A percentile compares a stretch with the other conserved stretches of the same genome.
These are phyloP conservation scores for Cladochytrium replicatum DNA, from an alignment of 192 early-diverging fungal genomes.

Conservation along the genomic window DNA sequence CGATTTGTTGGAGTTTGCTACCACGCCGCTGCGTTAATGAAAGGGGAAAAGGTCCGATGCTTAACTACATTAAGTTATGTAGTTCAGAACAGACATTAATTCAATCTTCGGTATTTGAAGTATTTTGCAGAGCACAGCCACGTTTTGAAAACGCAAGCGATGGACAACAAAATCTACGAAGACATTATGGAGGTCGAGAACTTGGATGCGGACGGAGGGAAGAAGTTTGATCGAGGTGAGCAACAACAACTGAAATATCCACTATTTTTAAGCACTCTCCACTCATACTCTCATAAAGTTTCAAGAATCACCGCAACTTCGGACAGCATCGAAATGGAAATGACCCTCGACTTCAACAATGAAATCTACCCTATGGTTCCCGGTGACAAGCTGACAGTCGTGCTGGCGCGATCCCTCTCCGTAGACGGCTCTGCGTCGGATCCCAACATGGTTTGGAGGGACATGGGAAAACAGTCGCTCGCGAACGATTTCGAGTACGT, in stretches of 20 bases:
- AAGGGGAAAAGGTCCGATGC: too few relatives aligned
- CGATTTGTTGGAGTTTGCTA: too few relatives aligned
- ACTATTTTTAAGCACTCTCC: not conserved
- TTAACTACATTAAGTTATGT: too few relatives aligned
- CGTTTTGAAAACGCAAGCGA: slow-evolving; percentile 20
- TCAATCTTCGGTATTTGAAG: too few relatives aligned
- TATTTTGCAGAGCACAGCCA: too few relatives aligned
- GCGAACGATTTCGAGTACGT: slow-evolving; percentile 98
- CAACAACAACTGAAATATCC: not conserved
- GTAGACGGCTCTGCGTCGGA: slow-evolving; percentile 34
- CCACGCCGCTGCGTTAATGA: too few relatives aligned
- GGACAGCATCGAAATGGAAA: slow-evolving; percentile 79
- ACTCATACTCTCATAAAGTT: slow-evolving; percentile 40
- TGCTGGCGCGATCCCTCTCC: slow-evolving; percentile 69
- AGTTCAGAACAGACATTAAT: too few relatives aligned
- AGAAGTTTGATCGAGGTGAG: slow-evolving; percentile 87
- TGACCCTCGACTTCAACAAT: slow-evolving; percentile 89
- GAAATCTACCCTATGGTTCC: slow-evolving; percentile 85
- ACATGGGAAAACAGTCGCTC: slow-evolving; percentile 36
- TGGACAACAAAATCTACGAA: slow-evolving; percentile 73
- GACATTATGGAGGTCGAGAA: slow-evolving; percentile 86
- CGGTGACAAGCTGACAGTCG: slow-evolving; percentile 75
- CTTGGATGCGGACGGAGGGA: slow-evolving; percentile 70
- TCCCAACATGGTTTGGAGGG: slow-evolving; percentile 57
- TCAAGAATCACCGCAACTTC: slow-evolving; percentile 73